Percentiles rank a stretch among this genome's conserved stretches.
These are phyloP conservation scores for Beauveria scarabaeidicola DNA, from an alignment of 2,329 filamentous ascomycete genomes.

Conservation along the genomic window DNA sequence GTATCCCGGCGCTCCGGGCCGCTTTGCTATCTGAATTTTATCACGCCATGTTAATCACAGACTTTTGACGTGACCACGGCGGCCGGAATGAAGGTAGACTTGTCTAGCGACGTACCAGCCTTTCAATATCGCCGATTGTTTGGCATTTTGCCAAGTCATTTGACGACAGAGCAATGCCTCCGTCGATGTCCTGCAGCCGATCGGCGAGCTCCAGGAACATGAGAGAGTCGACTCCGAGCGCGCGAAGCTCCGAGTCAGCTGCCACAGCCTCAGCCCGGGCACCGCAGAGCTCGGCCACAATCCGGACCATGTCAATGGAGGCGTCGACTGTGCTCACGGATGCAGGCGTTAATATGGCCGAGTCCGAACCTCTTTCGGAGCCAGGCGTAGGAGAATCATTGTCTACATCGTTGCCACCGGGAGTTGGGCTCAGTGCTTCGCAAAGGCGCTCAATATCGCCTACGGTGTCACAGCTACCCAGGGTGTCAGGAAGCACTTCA, in stretches of 20 bases:
- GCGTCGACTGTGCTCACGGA: not conserved
- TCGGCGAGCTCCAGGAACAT: not conserved
- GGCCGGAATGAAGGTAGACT: not conserved
- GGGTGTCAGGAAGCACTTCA: slow-evolving; percentile 12
- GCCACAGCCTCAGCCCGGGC: not conserved
- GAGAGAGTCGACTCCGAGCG: not conserved
- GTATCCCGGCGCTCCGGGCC: not conserved
- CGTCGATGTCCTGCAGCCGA: not conserved
- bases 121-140: not conserved
- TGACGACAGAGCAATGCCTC: not conserved
- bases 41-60: not conserved
- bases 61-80: not conserved
- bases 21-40: not conserved
- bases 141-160: not conserved
- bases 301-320: not conserved
- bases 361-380: not conserved
- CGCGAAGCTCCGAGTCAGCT: not conserved
- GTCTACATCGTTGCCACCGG: not conserved
- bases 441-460: slow-evolving; percentile 1
- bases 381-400: not conserved
- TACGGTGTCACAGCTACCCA: not conserved
- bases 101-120: not conserved
- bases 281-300: not conserved
- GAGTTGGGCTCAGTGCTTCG: not conserved
- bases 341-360: not conserved